Evolutionary conservation across 148 eudicot genomes (phyloP), one percentile per base, ranked within the genome.

Genomic region (Pharnaceum exiguum): DNA sequence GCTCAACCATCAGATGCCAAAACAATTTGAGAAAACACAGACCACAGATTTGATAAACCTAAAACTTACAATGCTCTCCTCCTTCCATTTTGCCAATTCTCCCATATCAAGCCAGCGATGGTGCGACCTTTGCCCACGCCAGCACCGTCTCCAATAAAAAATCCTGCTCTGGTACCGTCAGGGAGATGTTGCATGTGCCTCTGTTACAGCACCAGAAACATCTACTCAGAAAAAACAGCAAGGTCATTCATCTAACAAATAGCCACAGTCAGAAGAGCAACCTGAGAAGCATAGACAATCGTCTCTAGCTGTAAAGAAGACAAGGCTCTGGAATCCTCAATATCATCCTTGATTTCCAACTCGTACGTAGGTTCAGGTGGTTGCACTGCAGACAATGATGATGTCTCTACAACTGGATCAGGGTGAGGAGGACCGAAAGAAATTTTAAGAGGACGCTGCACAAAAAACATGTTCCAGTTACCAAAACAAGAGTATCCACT

Each of bases 61-160:
- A 57, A 16, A 59, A 67, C 96, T 82, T 82, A 94, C 99, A 94
- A 67, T 60, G 95, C 86, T 78, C 84, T 94, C 71, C 74, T 76
- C 73, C 96, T 86, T 50, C 84, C 85, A 62, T 71, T 84, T 55
- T 89, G 99, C 96, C 96, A 94, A 71, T 94, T 89, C 72, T 94
- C 99, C 95, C 91, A 89, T 64, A 94, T 86, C 55, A 94, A 74
- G 29, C 99, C 99, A 7, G 99, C 99, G 63, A 94, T 84, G 65
- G 99, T 94, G 74, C 99, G 81, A 77, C 99, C 99, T 82, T 94
- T 94, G 16, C 99, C 99, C 33, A 94, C 91, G 53, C 99, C 99
- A 66, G 99, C 99, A 73, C 99, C 99, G 77, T 94, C 99, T 66
- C 99, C 99, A 66, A 89, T 47, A 49, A 94, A 94, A 68, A 94